Base-by-base conservation (phyloP, 345 rosid species). In the Acer negundo region DNA sequence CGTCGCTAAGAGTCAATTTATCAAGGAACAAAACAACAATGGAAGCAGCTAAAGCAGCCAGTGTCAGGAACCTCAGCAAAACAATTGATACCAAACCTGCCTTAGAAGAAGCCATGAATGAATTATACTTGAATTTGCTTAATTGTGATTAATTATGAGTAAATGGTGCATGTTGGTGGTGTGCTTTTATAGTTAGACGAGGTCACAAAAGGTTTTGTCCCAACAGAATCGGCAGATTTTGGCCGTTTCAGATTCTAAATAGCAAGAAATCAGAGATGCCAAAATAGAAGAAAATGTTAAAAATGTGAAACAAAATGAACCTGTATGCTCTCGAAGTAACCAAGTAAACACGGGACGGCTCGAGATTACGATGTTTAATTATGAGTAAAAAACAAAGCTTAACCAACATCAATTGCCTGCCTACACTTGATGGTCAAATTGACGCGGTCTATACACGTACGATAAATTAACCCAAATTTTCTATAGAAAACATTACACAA, bases 101-200 rank as follows among this genome's bases (percentile, higher is more conserved):
- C 31, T 22, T 69, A 1, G 56, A 44, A 69, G 72, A 44, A 69
- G 56, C 72, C 58, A 69, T 69, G 55, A 20, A 42, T 35, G 46
- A 5, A 4, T 35, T 4, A 35, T 35, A 6, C 19, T 10, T 56
- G 23, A 56, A 56, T 56, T 56, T 56, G 22, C 62, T 56, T 31
- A 3, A 31, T 31, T 31, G 38, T 31, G 5, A 56, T 17, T 56
- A 26, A 26, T 26, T 56, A 7, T 16, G 62, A 56, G 4, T 49
- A 49, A 49, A 49, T 53, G 58, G n/a, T n/a, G n/a, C n/a, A n/a
- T n/a, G n/a, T 28, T 28, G 1, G 58, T 20, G 12, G 63, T n/a
- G 63, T 59, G 63, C 20, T 59, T 59, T 16, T 59, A 59, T 59
- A n/a, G 12, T 3, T 59, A 20, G 24, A 20, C 23, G 24, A 59